A percentile compares a stretch with the other conserved stretches of the same genome.
phyloP scores from a whole-genome alignment of 441 rosid genomes.

The Jatropha multifida region DNA sequence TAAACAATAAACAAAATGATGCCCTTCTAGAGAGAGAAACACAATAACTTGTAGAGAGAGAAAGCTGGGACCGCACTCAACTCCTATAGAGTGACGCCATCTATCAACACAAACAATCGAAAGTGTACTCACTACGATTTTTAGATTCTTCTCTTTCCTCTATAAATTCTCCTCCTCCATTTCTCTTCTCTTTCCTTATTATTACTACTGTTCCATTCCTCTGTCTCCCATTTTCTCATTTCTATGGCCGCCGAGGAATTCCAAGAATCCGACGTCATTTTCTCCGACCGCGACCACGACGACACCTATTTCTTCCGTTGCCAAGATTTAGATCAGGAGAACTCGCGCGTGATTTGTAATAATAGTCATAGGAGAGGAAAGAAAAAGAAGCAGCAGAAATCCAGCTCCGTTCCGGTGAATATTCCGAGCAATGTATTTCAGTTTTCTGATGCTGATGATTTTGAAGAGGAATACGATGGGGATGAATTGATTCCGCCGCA shows the following conservation, averaged over 20 bases:
- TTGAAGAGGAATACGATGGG: conserved; percentile 33
- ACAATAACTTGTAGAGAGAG: conserved; percentile 8
- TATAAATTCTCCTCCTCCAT: conserved; percentile 25
- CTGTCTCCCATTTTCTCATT: not conserved
- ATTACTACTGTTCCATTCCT: conserved; percentile 20
- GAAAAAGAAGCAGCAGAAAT: conserved; percentile 27
- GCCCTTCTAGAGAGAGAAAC: not conserved
- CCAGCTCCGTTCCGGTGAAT: conserved; percentile 42
- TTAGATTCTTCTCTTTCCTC: conserved; percentile 25
- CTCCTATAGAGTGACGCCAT: conserved; percentile 42
- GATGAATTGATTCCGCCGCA: conserved; percentile 68
- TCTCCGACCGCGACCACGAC: conserved; percentile 37
- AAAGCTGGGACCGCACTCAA: conserved; percentile 62
- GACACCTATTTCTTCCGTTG: conserved; percentile 1
- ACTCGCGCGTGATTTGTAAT: not conserved
- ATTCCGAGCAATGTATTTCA: conserved; percentile 39
- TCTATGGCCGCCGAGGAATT: conserved; percentile 68
- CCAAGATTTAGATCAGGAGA: conserved; percentile 10
- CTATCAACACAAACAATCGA: conserved; percentile 29
- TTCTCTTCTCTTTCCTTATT: conserved; percentile 1
- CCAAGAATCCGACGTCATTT: conserved; percentile 68
- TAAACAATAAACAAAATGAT: not conserved
- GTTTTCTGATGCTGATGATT: conserved; percentile 15
- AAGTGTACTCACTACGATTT: conserved; percentile 27
- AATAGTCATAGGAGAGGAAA: not conserved